Evolutionary conservation across 2,329 filamentous ascomycete species (phyloP), one percentile per base, ranked within the genome.

Genomic region (Pseudocercospora cruenta): DNA sequence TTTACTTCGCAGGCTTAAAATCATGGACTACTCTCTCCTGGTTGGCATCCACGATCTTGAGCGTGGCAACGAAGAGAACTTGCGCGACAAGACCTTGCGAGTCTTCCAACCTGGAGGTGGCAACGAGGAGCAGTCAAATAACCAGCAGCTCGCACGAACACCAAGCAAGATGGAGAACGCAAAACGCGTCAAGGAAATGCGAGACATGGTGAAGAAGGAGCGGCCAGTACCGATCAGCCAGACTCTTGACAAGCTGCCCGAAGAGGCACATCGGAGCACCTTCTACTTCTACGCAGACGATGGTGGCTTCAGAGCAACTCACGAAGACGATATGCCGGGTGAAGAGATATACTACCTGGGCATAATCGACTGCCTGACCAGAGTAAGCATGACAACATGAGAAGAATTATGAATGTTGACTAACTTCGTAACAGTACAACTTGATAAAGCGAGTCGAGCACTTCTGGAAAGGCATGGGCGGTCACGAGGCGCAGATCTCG

Each of bases 11-110:
- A 88, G 86, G 73, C 84, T 98, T 51, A 91, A 96, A 73, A 98
- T 99, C 74, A 99, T 99, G 95, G 95, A 99, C 79, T 99, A 99
- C 80, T 98, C 94, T 9, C 87, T 99, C 68, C 85, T 99, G 43
- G 89, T 99, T 62, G 95, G 95, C 58, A 95, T 98, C 59, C 95
- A 99, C 77, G 95, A 99, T 77, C 79, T 96, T 21, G 88, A 88
- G 62, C 90, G 92, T 72, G 95, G 95, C 31, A 99, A 99, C 76
- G 93, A 97, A 73, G 95, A 99, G 78, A 97, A 97, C 64, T 83
- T 99, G 54, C 91, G 87, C 43, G 87, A 90, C 81, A 97, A 96
- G 82, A 97, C 94, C 0, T 82, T 99, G 59, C 90, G 95, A 77
- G 93, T 98, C 3, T 98, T 97, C 80, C 94, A 96, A 77, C 94